Base-by-base conservation (phyloP, 768 basidiomycete species). In the Kwoniella sp. region DNA sequence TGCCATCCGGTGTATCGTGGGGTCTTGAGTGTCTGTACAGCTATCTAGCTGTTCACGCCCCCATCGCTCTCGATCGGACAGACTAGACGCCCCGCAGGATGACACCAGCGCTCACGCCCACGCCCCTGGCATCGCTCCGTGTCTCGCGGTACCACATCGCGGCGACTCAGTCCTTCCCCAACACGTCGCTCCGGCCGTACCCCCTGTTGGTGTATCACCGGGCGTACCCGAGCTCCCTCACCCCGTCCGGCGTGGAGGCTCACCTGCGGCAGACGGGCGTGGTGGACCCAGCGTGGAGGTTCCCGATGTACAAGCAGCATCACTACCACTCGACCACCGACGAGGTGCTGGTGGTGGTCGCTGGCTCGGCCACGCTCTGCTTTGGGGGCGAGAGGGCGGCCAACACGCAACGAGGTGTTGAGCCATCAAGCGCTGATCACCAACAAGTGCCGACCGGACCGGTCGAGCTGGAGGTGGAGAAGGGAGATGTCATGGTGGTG, bases 241-340 rank as follows among this genome's bases (percentile, higher is more conserved):
- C 25, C 3, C 17, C 54, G 3, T 31, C 52, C 3, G 39, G 59
- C 0, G 70, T 79, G 49, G 76, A 78, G 42, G 53, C 65, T 15
- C 75, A 78, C 56, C 56, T 79, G 28, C 36, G 38, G 14, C 62
- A 50, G 25, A 59, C 75, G 23, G 76, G 73, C 8, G 73, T 75
- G n/a, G 69, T 70, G 12, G 52, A 53, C 29, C 78, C 78, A 3
- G 69, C 75, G 48, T 78, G 78, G 77, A 72, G 75, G 12, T 79
- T 75, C 62, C 73, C 76, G 22, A 78, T 78, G 77, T 78, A 78
- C 67, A 56, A 47, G 36, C 66, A 66, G 23, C 70, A 74, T 22
- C 77, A 79, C 57, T 79, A 75, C 60, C 77, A 79, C 55, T 75
- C 73, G n/a, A 78, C 75, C 33, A 75, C 75, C 11, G 75, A 79